Base-by-base conservation (phyloP, 1,139 yeast genomes). In the Suhomyces chickasaworum region DNA sequence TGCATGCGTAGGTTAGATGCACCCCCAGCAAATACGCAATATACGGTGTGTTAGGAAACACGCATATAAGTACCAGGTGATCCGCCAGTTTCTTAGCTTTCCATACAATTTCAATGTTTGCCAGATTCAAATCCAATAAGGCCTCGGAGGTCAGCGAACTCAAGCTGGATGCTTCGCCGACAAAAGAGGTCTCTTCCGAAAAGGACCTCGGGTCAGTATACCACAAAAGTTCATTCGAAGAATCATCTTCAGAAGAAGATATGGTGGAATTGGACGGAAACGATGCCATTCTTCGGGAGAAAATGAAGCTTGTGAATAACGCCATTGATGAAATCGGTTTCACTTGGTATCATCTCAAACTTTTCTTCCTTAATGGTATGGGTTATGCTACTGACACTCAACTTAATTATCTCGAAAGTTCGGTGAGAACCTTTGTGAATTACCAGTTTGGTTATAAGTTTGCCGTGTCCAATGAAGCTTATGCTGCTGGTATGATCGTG, bases 361-460 rank as follows among this genome's bases (percentile, higher is more conserved):
- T 75, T 15, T 60, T 60, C 35, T 70, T 69, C 53, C 58, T 79
- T 31, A 78, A 77, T 49, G 87, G 87, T 15, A 75, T 81, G 75
- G 88, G 88, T 13, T 83, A 83, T 56, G 78, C 83, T 5, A 82
- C 80, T 22, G 87, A 83, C 58, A 79, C 85, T 15, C 81, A 81
- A 58, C 66, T 83, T 53, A 75, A 73, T 33, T 67, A 70, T 58
- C 56, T 69, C 36, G 77, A 72, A 53, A 59, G 70, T 46, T 58
- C 63, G 31, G 77, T 71, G 9, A 60, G 75, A 49, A 60, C 65
- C 4, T 68, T 65, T 55, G 65, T 69, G 55, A 77, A 72, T 57
- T 71, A 65, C 56, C 82, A 72, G 54, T 71, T 71, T 54, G 68
- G 69, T 17, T 64, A 66, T 47, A 38, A 39, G 12, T 71, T 64